phyloP scores from a whole-genome alignment of 352 stramenopile genomes.

The Peronospora destructor region DNA sequence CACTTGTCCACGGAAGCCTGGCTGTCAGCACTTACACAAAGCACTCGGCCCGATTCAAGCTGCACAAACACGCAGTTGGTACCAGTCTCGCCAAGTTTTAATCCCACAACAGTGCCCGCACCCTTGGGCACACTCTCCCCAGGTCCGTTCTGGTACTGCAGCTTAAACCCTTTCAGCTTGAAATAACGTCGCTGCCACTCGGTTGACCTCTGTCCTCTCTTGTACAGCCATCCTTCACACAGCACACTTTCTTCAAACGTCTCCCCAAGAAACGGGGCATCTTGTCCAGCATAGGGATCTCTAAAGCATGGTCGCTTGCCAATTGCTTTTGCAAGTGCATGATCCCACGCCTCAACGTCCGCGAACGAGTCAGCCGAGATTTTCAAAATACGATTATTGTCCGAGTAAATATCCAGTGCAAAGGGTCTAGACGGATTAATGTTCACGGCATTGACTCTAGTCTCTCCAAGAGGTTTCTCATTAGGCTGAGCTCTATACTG shows the following conservation, averaged over 20 bases:
- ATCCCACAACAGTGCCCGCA: conserved; percentile 48
- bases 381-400: conserved; percentile 74
- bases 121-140: conserved; percentile 52
- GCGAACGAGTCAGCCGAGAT: conserved; percentile 59
- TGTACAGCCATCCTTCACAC: conserved; percentile 75
- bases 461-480: conserved; percentile 59
- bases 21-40: conserved; percentile 59
- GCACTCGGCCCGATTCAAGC: conserved; percentile 47
- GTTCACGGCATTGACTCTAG: conserved; percentile 64
- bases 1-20: conserved; percentile 53
- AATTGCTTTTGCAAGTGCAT: conserved; percentile 39
- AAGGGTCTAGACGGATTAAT: conserved; percentile 58
- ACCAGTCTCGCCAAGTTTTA: conserved; percentile 43
- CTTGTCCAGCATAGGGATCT: conserved; percentile 47
- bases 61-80: conserved; percentile 60
- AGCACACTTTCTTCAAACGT: conserved; percentile 41
- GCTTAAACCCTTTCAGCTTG: conserved; percentile 45
- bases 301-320: conserved; percentile 58
- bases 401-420: conserved; percentile 69
- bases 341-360: conserved; percentile 73
- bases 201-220: conserved; percentile 48
- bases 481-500: conserved; percentile 54
- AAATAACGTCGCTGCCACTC: conserved; percentile 74
- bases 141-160: conserved; percentile 62
- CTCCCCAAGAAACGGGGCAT: conserved; percentile 56